Base-by-base conservation (phyloP, 257 asterid species). In the Ehretia macrophylla region DNA sequence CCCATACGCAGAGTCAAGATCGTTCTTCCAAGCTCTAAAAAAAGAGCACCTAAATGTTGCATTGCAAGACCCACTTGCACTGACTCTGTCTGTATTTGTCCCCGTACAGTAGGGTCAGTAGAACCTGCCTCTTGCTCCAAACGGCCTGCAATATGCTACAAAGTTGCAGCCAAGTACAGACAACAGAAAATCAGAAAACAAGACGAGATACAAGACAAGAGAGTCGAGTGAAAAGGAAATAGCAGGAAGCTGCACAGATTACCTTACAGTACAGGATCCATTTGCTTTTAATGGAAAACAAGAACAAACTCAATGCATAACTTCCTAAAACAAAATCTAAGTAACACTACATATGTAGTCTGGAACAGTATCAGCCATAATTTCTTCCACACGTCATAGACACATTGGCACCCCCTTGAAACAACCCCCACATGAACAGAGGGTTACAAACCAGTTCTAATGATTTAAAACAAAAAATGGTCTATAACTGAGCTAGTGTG, bases 21-120 rank as follows among this genome's bases (percentile, higher is more conserved):
- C 53, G 97, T 89, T 74, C 99, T 81, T 54, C 99, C 99, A 69
- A 93, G 83, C 83, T 93, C 99, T 42, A 93, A 72, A 60, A 93
- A 63, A 59, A 89, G 92, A 56, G 99, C 80, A 69, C 99, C 99
- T 50, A 93, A 65, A 65, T 89, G 96, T 67, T 86, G 99, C 97
- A 89, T 81, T 59, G 87, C 86, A 72, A 82, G 71, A 68, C 99
- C 99, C 20, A 83, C 68, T 67, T 77, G 85, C 53, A 63, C 66
- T 46, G 94, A 69, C 59, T 81, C 96, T 62, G 78, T 61, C 79
- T 83, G 96, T 40, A 93, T 68, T 54, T 89, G 87, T 65, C 78
- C 92, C 77, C 99, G 78, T 17, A 77, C 69, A 20, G 84, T 65
- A 63, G 80, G 77, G 72, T 89, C 97, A 71, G 63, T 71, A 47